A percentile compares a stretch with the other conserved stretches of the same genome.
Conservation (phyloP, 1,139 yeast genomes). For the Yamadazyma epiphylla region DNA sequence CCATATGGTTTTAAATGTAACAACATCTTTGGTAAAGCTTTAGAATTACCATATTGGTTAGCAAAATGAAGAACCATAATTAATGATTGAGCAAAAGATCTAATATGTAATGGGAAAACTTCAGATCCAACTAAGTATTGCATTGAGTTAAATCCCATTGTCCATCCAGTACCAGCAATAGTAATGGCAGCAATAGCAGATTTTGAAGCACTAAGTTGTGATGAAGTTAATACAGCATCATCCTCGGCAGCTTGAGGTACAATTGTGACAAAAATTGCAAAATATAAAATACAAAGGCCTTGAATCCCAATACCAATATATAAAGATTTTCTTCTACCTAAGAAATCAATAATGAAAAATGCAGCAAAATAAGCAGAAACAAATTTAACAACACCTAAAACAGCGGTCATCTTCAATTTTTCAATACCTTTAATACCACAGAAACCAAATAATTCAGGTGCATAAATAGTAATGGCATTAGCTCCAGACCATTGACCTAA, state of each 20-base stretch:
- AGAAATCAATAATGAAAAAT: conserved; percentile 43
- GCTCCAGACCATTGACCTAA: conserved; percentile 66
- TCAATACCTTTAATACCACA: conserved; percentile 42
- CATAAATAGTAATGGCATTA: conserved; percentile 58
- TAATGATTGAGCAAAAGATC: conserved; percentile 45
- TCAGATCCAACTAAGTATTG: conserved; percentile 55
- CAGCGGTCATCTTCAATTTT: conserved; percentile 42
- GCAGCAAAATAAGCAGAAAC: conserved; percentile 41
- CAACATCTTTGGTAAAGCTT: conserved; percentile 25
- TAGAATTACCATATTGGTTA: not conserved
- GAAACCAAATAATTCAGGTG: conserved; percentile 51
- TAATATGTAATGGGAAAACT: conserved; percentile 46
- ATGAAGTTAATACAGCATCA: conserved; percentile 17
- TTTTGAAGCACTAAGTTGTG: conserved; percentile 30
- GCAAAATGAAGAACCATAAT: conserved; percentile 12
- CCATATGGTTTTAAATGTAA: conserved; percentile 42
- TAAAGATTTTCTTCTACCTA: conserved; percentile 42
- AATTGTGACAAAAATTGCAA: conserved; percentile 43
- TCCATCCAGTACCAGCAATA: conserved; percentile 52
- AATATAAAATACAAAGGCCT: conserved; percentile 27
- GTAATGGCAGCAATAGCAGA: conserved; percentile 48
- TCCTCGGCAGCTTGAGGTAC: conserved; percentile 42
- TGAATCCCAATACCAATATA: conserved; percentile 38
- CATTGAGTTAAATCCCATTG: conserved; percentile 51
- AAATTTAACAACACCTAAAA: conserved; percentile 47